Base-by-base conservation (phyloP, 192 early-diverging fungal genomes). In the Coemansia sp. region DNA sequence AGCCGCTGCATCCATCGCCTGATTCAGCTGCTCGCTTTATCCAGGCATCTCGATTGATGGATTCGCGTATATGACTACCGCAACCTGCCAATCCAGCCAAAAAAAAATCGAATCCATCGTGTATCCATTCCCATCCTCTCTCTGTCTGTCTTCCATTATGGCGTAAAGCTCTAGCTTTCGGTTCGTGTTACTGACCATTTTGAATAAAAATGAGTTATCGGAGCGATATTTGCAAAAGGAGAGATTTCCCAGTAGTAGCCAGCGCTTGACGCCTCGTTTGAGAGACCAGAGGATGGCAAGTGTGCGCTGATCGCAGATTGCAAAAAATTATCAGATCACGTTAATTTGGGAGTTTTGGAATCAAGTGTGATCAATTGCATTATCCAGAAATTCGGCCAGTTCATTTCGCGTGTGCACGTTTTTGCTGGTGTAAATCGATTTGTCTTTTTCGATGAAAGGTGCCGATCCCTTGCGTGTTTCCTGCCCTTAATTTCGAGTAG, bases 131-230 rank as follows among this genome's bases (percentile, higher is more conserved):
- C 47, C 17, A 48, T 8, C n/a, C n/a, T 44, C 40, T 12, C 4
- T 44, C 15, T n/a, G 14, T 44, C 40, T 44, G 14, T 44, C 40
- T 44, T 34, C 31, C 31, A 34, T 7, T 34, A 34, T 34, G 31
- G 31, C 31, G 31, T 34, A 34, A 6, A 44, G 40, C 40, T 12
- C 40, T n/a, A n/a, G 40, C 4, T 44, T 44, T n/a, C 40, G 40
- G 40, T 44, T 4, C 40, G 40, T 44, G 47, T 17, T 48, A 48
- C 47, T 48, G 47, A 48, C 47, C 47, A 48, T 48, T 48, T 48
- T 48, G 19, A 48, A 48, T n/a, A 48, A 17, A 20, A 20, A 48
- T 19, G 47, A 20, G 17, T 19, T 19, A 48, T 48, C 47, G 17
- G 47, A 17, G 47, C 15, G 19, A 20, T 19, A 48, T 19, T n/a